Base-by-base conservation (phyloP, 208 protist species). In the Trypanosoma boissoni region DNA sequence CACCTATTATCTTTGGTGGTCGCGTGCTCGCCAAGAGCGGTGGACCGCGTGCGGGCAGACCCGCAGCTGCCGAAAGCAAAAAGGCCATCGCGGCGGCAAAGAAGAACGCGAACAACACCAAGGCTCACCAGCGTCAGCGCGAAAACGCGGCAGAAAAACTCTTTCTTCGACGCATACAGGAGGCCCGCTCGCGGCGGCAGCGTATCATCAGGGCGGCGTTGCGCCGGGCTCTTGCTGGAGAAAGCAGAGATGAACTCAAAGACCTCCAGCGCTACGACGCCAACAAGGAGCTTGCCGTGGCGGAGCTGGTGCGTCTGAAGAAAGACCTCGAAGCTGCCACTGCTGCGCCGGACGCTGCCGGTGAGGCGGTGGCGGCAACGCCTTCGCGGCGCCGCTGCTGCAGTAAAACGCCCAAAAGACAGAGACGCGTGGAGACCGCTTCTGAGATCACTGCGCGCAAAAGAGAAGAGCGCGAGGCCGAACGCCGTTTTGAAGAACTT, bases 91-190 rank as follows among this genome's bases (percentile, higher is more conserved):
- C 10, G 3, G 36, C 34, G 27, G 28, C 10, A 37, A 3, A 46
- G 9, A n/a, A n/a, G n/a, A n/a, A n/a, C 34, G 14, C 6, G 9
- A 50, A 14, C 12, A 3, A 53, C 10, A 41, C 27, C 8, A 55
- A 43, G 37, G 10, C 43, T 12, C 37, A 46, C 2, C 14, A 43
- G 20, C 56, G 49, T 12, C 36, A 50, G 10, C 53, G 43, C 14
- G 68, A 74, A 32, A 62, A 44, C n/a, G 55, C 63, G 18, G 68
- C 68, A n/a, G 58, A 75, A 42, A 48, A 54, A 24, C 12, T 61
- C 12, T 75, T 75, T 48, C 36, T 67, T 46, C 31, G 24, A n/a
- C 54, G 57, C 26, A 69, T 75, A 32, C 21, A 16, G 32, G 41
- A 58, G 26, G 68, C 46, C 2, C 53, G 62, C 5, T 28, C 9